phyloP scores from a whole-genome alignment of 305 asterid genomes.

The Fraxinus greggii region DNA sequence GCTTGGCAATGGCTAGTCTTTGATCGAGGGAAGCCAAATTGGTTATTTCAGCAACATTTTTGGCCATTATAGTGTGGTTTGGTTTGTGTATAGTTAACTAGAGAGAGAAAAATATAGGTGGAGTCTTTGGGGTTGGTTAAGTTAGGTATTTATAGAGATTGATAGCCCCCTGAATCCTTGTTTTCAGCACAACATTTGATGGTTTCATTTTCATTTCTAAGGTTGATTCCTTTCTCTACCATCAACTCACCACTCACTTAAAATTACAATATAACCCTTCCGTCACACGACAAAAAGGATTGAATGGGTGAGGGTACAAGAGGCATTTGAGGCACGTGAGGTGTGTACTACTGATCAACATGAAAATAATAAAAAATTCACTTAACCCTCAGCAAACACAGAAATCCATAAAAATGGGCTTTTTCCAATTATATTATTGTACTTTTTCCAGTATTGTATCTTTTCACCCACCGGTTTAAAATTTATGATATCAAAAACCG shows the following conservation, averaged over 20 bases:
- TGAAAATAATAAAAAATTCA: too few relatives aligned
- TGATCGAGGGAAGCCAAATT: conserved; percentile 57
- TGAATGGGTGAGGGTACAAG: too few relatives aligned
- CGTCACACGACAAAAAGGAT: neutral
- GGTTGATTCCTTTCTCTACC: neutral
- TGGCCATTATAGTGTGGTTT: conserved; percentile 28
- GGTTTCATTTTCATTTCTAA: conserved; percentile 12
- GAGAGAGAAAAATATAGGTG: neutral
- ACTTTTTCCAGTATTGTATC: too few relatives aligned
- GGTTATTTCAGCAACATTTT: conserved; percentile 36
- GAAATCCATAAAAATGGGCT: too few relatives aligned
- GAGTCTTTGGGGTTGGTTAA: neutral
- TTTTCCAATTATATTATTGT: too few relatives aligned
- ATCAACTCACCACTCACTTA: neutral
- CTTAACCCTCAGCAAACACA: too few relatives aligned
- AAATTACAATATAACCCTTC: neutral
- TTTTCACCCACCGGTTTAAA: conserved; percentile 33
- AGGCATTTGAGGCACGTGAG: too few relatives aligned
- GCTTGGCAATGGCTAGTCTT: conserved; percentile 65
- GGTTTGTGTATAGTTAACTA: neutral
- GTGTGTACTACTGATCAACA: too few relatives aligned
- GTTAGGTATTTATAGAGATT: neutral
- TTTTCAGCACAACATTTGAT: neutral
- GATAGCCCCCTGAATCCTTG: neutral
- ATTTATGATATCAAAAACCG: conserved; percentile 27